These are phyloP conservation scores for Bondarzewia mesenterica DNA, from an alignment of 1,284 basidiomycete species.

Conservation along the genomic window DNA sequence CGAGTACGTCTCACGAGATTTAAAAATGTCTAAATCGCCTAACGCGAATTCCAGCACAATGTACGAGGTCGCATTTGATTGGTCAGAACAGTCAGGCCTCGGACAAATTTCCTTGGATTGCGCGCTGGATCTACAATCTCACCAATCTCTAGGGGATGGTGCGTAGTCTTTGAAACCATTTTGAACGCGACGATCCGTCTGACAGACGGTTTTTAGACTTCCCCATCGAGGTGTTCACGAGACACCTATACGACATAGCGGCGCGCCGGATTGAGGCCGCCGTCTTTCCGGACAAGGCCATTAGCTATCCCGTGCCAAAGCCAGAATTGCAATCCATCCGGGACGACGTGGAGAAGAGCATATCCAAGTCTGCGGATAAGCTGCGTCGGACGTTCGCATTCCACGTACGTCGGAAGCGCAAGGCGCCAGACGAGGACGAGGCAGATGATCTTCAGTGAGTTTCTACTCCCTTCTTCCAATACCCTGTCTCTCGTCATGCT, in stretches of 20 bases:
- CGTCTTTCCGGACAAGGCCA: slow-evolving; percentile 4
- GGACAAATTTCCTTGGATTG: slow-evolving; percentile 7
- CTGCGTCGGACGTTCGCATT: slow-evolving; percentile 11
- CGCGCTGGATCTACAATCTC: slow-evolving; percentile 6
- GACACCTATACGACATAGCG: slow-evolving; percentile 12
- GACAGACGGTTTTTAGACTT: slow-evolving; percentile 7
- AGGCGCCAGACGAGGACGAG: slow-evolving; percentile 12
- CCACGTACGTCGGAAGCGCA: slow-evolving; percentile 11
- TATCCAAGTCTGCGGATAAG: slow-evolving; percentile 7
- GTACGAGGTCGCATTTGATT: slow-evolving; percentile 9
- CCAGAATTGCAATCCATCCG: slow-evolving; percentile 8
- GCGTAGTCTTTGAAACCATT: background rate
- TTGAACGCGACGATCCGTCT: background rate
- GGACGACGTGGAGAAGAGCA: slow-evolving; percentile 8
- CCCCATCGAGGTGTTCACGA: slow-evolving; percentile 10
- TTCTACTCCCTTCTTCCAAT: background rate
- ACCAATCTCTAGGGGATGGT: slow-evolving; percentile 7
- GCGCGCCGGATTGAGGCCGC: slow-evolving; percentile 8
- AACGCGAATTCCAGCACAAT: slow-evolving; percentile 3
- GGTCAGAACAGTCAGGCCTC: slow-evolving; percentile 10
- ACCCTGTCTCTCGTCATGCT: background rate
- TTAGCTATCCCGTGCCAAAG: slow-evolving; percentile 11
- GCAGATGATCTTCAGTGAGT: slow-evolving; percentile 7
- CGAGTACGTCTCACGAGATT: slow-evolving; percentile 2
- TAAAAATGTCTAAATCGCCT: too few relatives aligned